These are phyloP conservation scores for Crithidia expoeki DNA, from an alignment of 208 protist species.

Conservation along the genomic window DNA sequence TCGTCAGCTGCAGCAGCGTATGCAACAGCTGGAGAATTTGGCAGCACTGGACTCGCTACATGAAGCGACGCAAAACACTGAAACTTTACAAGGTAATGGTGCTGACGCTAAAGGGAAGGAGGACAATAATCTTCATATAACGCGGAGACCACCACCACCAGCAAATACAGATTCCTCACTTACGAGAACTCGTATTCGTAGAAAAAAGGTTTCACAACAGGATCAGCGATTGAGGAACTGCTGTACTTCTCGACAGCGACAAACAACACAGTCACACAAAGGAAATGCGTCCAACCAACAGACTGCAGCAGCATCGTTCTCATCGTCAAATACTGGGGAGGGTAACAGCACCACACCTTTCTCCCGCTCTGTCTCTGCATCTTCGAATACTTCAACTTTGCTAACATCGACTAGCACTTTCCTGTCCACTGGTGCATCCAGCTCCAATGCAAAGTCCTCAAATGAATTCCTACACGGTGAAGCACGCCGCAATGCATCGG, in stretches of 20 bases:
- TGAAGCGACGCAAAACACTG: background rate
- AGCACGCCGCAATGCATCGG: background rate
- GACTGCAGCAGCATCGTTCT: conserved; percentile 4
- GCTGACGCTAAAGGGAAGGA: background rate
- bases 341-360: background rate
- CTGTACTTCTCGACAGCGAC: background rate
- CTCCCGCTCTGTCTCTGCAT: background rate
- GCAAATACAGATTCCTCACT: too few relatives aligned
- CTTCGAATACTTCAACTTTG: background rate
- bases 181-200: too few relatives aligned
- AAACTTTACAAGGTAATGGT: background rate
- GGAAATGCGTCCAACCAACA: too few relatives aligned
- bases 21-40: conserved; percentile 28
- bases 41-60: background rate
- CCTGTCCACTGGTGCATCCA: conserved; percentile 4
- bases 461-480: background rate
- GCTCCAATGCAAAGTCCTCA: background rate
- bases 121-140: too few relatives aligned
- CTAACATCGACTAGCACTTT: conserved; percentile 14
- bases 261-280: background rate
- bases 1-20: conserved; percentile 39
- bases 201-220: too few relatives aligned
- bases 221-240: too few relatives aligned
- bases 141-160: too few relatives aligned
- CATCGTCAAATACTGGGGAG: background rate